Evolutionary conservation across 768 basidiomycete species (phyloP), one percentile per base, ranked within the genome.

Genomic region (Sarcodon aspratus): DNA sequence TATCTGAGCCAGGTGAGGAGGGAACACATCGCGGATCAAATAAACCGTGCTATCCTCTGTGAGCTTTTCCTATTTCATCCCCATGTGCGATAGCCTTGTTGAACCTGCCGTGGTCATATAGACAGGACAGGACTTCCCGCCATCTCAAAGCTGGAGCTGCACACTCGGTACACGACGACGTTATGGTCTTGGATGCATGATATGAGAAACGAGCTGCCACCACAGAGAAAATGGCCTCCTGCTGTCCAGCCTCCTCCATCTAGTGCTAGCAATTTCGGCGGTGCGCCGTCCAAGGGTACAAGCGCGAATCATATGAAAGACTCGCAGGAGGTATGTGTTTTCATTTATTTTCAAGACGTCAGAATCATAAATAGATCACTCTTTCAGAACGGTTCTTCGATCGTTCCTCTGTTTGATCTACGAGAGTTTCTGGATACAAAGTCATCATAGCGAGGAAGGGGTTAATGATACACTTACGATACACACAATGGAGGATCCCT

Each of bases 31-130:
- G 92, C 92, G 6, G 85, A 90, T 50, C 87, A 93, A 65, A 81
- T 98, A 37, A 86, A 94, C 54, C 73, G 78, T 40, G 93, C 92
- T 12, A 85, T 96, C 44, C 64, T 96, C 10, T 69, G 93, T 93
- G 56, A 61, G 88, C 72, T 1, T 9, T 5, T n/a, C 15, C 45
- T 11, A 17, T 42, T 12, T 27, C 21, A 27, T 27, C 45, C 9
- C 9, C 31, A 33, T 27, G 9, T 35, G 33, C 32, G 18, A 12
- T 45, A 6, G 6, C 9, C 6, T 15, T 21, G 13, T 9, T 9
- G 36, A 13, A 21, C 49, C 36, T n/a, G 49, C 36, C 7, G 31
- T n/a, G 32, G 15, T 11, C 8, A 21, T 49, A 21, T 44, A 87
- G 85, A 77, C 57, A 67, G 74, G 43, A 69, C 65, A 2, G 71